Conservation (phyloP, 2,329 filamentous ascomycete species). For the Fusarium nodosum region DNA sequence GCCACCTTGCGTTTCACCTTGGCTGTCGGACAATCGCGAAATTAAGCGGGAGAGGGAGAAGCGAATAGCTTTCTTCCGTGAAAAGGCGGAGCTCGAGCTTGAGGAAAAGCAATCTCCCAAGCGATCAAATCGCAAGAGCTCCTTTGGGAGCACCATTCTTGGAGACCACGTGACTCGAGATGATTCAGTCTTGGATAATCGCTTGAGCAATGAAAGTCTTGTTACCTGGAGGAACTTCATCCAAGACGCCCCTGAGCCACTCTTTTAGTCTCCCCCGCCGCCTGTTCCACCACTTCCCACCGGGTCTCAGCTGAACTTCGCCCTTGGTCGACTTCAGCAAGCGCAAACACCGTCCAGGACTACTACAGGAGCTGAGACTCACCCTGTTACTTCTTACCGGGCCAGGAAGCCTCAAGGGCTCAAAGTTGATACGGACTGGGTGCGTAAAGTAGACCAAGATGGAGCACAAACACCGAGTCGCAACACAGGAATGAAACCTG, state of each 20-base stretch:
- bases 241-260: constrained; percentile 42
- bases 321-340: constrained; percentile 24
- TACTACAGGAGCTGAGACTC: constrained; percentile 7
- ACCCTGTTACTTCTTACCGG: constrained; percentile 36
- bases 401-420: constrained; percentile 47
- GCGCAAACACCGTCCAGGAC: constrained; percentile 14
- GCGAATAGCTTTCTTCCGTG: constrained; percentile 44
- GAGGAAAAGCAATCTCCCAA: constrained; percentile 16
- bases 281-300: constrained; percentile 48
- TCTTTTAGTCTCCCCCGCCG: constrained; percentile 45
- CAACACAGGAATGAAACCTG: constrained; percentile 12
- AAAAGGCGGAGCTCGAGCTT: constrained; percentile 37
- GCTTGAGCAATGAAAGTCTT: constrained; percentile 46
- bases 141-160: constrained; percentile 27
- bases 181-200: constrained; percentile 7
- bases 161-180: constrained; percentile 26
- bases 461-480: constrained; percentile 32
- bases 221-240: constrained; percentile 46
- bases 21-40: constrained; percentile 41
- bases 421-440: constrained; percentile 45
- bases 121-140: constrained; percentile 21
- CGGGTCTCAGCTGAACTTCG: constrained; percentile 36
- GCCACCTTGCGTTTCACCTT: constrained; percentile 44
- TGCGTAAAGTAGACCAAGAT: constrained; percentile 43
- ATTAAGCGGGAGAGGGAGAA: constrained; percentile 38